phyloP scores from a whole-genome alignment of 1,139 yeast species.

The Blastobotrys elegans region DNA sequence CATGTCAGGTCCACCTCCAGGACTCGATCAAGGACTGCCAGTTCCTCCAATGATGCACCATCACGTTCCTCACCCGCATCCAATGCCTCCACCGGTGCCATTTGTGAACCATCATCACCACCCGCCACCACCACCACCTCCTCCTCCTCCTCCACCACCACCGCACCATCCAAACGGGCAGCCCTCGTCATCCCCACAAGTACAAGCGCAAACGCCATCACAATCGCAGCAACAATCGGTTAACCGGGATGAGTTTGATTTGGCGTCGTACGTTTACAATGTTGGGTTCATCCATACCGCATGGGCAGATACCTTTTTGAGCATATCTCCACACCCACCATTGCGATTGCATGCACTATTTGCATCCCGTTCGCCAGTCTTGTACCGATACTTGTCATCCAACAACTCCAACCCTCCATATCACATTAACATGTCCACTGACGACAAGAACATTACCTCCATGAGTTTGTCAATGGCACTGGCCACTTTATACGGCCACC shows the following conservation, averaged over 20 bases:
- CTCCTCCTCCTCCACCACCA: background rate
- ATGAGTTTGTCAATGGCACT: slow-evolving; percentile 31
- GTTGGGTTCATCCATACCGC: slow-evolving; percentile 36
- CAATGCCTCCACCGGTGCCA: slow-evolving; percentile 12
- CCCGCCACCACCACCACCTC: background rate
- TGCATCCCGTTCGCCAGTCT: slow-evolving; percentile 33
- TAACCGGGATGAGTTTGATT: slow-evolving; percentile 19
- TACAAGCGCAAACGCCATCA: background rate
- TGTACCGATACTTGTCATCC: slow-evolving; percentile 28
- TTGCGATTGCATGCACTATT: slow-evolving; percentile 34
- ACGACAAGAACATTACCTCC: slow-evolving; percentile 49
- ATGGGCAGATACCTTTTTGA: slow-evolving; percentile 35
- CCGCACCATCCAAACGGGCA: background rate
- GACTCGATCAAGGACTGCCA: slow-evolving; percentile 9
- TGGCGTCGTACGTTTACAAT: slow-evolving; percentile 31
- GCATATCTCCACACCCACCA: slow-evolving; percentile 28
- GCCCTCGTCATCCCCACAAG: background rate
- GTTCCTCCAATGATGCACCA: slow-evolving; percentile 11
- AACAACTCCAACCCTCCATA: slow-evolving; percentile 39
- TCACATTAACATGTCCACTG: slow-evolving; percentile 49
- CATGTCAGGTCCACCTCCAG: slow-evolving; percentile 14
- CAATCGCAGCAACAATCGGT: background rate
- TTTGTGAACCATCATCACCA: slow-evolving; percentile 3
- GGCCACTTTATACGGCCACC: slow-evolving; percentile 34
- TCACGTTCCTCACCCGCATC: slow-evolving; percentile 1